Evolutionary conservation across 768 basidiomycete species (phyloP), one percentile per base, ranked within the genome.

Genomic region (Terana coerulea): DNA sequence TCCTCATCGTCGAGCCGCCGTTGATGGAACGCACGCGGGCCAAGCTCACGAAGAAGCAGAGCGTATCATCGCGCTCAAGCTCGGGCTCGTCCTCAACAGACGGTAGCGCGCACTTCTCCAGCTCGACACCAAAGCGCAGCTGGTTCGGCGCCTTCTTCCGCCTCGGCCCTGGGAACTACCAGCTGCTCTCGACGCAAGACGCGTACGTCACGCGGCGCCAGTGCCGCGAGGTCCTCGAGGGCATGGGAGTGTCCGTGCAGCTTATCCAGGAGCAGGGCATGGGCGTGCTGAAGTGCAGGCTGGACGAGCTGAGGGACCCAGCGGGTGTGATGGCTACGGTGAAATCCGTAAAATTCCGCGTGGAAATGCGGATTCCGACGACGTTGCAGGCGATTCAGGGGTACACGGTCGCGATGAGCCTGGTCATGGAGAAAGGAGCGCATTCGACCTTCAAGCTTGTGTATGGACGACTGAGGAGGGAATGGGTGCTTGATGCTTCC

Each of bases 121-220:
- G 84, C 78, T 69, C 80, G 81, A 55, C 80, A 77, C 65, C 65
- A 9, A 61, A 59, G 41, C 59, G 62, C 33, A 59, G 59, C 45
- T 98, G 95, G 95, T 80, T 99, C 55, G 83, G 83, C 37, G 88
- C 84, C 60, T 78, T 97, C 35, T 95, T 98, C 78, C 88, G 81
- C 64, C 85, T 91, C 72, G 91, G 86, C 61, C 83, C 89, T 0
- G 71, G 80, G 26, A 75, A 69, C 26, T 81, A 80, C 59, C 62
- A 64, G 22, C 72, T 94, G 10, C 66, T 80, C 36, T 91, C 86
- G 3, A 67, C 74, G 12, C 74, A 77, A 49, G 81, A 84, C 52
- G 67, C 75, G 10, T 74, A 81, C 55, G 81, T 77, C 34, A 88
- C 92, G 5, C 74, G 87, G 43, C 80, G 81, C 58, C 84, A 88